phyloP scores from a whole-genome alignment of 2,329 filamentous ascomycete genomes.

The Cladobotryum protrusum region DNA sequence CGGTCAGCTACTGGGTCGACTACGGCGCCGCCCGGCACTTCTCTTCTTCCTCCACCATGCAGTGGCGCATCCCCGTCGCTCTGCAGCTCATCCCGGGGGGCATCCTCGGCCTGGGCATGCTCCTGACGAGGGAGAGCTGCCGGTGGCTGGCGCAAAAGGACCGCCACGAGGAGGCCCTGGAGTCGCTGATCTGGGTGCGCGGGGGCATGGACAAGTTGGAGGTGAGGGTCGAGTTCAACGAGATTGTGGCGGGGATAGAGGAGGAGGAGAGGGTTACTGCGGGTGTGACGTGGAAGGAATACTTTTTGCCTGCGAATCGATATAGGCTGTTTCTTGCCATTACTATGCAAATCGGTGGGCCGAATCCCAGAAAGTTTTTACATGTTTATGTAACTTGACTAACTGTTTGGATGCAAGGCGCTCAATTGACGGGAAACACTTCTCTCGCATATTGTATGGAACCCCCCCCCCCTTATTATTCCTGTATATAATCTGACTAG shows the following conservation, averaged over 20 bases:
- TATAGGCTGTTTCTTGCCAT: constrained; percentile 42
- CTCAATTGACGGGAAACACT: constrained; percentile 45
- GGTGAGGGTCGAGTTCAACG: constrained; percentile 23
- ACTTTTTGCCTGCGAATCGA: constrained; percentile 39
- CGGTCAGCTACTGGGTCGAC: constrained; percentile 39
- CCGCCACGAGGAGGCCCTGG: constrained; percentile 37
- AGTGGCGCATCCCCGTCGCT: constrained; percentile 46
- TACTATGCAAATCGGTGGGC: constrained; percentile 40
- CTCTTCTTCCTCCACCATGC: constrained; percentile 26
- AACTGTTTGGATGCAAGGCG: constrained; percentile 16
- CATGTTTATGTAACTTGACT: neutral
- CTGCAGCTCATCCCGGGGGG: constrained; percentile 43
- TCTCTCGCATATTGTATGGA: constrained; percentile 41
- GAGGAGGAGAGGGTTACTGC: constrained; percentile 40
- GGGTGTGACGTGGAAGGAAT: constrained; percentile 40
- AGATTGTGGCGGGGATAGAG: constrained; percentile 40
- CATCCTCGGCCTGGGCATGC: constrained; percentile 41
- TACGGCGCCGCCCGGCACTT: constrained; percentile 40
- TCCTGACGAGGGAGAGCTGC: constrained; percentile 41
- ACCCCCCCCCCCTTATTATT: too few species aligned
- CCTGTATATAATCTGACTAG: too few species aligned
- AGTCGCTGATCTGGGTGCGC: constrained; percentile 45
- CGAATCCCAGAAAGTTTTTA: neutral
- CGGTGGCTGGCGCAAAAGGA: constrained; percentile 42
- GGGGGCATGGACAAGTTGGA: constrained; percentile 32